Evolutionary conservation across 805 yeast species (phyloP), one percentile per base, ranked within the genome.

Genomic region (Metahyphopichia silvanorum): DNA sequence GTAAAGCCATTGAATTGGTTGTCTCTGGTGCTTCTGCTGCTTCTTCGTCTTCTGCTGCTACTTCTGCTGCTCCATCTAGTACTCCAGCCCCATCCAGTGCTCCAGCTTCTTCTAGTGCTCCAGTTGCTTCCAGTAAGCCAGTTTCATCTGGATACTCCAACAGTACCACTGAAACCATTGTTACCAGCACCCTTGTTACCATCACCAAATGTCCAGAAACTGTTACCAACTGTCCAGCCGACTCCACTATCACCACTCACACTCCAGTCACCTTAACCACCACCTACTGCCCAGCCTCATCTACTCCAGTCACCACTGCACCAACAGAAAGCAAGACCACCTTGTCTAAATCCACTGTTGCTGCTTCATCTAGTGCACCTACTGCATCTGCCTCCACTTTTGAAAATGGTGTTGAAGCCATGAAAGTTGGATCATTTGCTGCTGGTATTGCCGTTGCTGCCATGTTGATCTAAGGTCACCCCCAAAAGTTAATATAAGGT

Each of bases 161-260:
- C 39, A n/a, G 49, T 42, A 18, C 46, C 37, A 32, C 42, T 47
- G 21, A 7, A 8, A 25, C 49, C 37, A 16, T 44, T 32, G 40
- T 48, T 35, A 32, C 53, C 35, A 39, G 57, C 58, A 35, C 61
- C 37, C 19, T 44, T 40, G 43, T 46, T 37, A 43, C 55, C 40
- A 33, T 52, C 52, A 44, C 57, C 40, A 43, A 57, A 37, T 40
- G 57, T 49, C 35, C 43, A 28, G 49, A 48, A 40, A 19, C 55
- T 36, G 37, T 49, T 47, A 27, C 60, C 9, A 49, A 37, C 32
- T 44, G 35, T 28, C 53, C 53, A 38, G 56, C 59, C 17, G 46
- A 49, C 20, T 41, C 46, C 18, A 38, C 43, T 13, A 46, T 49
- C 38, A 32, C 43, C 43, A n/a, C 44, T 32, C 51, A 53, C 46